These are phyloP conservation scores for Leccinum holopus DNA, from an alignment of 1,284 basidiomycete genomes.

Conservation along the genomic window DNA sequence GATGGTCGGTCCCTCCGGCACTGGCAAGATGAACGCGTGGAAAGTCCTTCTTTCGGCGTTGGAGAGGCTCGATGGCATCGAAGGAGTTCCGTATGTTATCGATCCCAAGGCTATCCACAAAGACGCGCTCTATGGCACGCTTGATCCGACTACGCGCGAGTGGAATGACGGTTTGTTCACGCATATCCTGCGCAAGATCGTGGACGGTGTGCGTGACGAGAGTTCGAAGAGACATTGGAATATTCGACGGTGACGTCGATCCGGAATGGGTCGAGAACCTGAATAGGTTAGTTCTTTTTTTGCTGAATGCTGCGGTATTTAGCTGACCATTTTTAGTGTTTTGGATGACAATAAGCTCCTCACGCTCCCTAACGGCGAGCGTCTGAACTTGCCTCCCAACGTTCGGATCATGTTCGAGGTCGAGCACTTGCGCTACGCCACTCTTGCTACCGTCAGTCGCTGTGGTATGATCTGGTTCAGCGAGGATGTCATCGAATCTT, in stretches of 20 bases:
- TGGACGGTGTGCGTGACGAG: conserved; percentile 98
- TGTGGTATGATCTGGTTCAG: conserved; percentile 99
- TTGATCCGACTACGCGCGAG: conserved; percentile 97
- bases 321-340: conserved; percentile 59
- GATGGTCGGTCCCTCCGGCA: conserved; percentile 99
- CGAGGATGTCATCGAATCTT: conserved; percentile 88
- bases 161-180: conserved; percentile 99
- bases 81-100: conserved; percentile 95
- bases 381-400: conserved; percentile 94
- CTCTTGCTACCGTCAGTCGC: conserved; percentile 97
- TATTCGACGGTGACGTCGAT: conserved; percentile 99
- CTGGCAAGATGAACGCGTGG: conserved; percentile 98
- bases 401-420: conserved; percentile 99
- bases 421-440: conserved; percentile 96
- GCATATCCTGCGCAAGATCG: conserved; percentile 95
- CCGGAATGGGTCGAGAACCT: conserved; percentile 55
- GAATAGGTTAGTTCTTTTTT: conserved; percentile 47
- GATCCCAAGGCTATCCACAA: conserved; percentile 99
- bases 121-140: conserved; percentile 95
- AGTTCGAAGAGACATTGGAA: conserved; percentile 98
- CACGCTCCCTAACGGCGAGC: conserved; percentile 97
- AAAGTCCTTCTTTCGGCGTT: conserved; percentile 89
- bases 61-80: conserved; percentile 87
- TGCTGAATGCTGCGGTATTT: background rate
- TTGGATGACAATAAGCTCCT: conserved; percentile 98